Evolutionary conservation across 768 basidiomycete genomes (phyloP).

Genomic region (Mycena haematopus): DNA sequence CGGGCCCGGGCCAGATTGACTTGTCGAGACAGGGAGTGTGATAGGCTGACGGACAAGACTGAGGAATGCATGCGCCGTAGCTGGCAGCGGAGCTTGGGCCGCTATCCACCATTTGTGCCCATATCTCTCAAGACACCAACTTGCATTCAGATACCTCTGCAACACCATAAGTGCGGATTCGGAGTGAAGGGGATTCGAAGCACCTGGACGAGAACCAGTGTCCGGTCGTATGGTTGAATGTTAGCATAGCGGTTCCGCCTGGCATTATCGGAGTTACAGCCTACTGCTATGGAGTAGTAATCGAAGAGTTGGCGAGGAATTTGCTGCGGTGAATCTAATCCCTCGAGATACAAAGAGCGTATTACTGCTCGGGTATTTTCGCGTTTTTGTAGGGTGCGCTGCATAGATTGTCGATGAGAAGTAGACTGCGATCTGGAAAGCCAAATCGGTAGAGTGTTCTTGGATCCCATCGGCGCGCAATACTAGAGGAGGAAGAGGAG

Average conservation of each 20-base stretch:
- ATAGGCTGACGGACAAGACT: conserved; percentile 65
- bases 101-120: conserved; percentile 87
- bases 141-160: conserved; percentile 79
- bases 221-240: conserved; percentile 83
- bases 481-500: too few relatives aligned
- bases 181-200: not conserved
- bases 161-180: not conserved
- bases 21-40: conserved; percentile 38
- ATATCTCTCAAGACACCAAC: conserved; percentile 78
- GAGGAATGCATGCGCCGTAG: conserved; percentile 79
- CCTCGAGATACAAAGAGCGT: conserved; percentile 37
- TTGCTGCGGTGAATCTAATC: conserved; percentile 27
- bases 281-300: conserved; percentile 66
- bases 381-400: conserved; percentile 25
- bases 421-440: conserved; percentile 5
- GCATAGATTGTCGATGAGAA: conserved; percentile 4
- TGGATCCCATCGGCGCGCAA: not conserved
- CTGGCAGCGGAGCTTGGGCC: conserved; percentile 78
- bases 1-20: not conserved
- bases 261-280: conserved; percentile 49
- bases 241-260: conserved; percentile 73
- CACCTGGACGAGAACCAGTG: conserved; percentile 52
- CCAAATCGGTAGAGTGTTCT: conserved; percentile 9
- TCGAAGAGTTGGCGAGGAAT: conserved; percentile 33
- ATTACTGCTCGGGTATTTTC: conserved; percentile 30